Percentiles rank a stretch among this genome's conserved stretches.
These are phyloP conservation scores for Pascua guehoae DNA, from an alignment of 1,284 basidiomycete species.

Conservation along the genomic window DNA sequence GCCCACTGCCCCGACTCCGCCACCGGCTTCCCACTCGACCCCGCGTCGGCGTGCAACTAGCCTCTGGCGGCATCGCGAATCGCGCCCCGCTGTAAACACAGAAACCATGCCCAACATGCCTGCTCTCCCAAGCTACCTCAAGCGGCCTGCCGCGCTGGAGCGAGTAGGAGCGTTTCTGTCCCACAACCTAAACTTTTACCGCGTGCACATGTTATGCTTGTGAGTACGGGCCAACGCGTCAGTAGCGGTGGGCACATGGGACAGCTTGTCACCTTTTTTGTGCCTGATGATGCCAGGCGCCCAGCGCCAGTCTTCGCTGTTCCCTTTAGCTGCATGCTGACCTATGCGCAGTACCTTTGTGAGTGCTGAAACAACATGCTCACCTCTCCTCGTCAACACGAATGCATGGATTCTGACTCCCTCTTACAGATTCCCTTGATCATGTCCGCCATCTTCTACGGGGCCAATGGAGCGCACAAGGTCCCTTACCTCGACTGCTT, in stretches of 20 bases:
- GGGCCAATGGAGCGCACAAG: slow-evolving; percentile 37
- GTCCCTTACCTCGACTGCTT: slow-evolving; percentile 54
- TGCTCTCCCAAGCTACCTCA: not conserved
- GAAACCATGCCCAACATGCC: not conserved
- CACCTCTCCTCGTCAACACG: not conserved
- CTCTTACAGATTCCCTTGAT: slow-evolving; percentile 48
- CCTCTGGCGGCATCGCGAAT: too few species aligned
- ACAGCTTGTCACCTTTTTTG: too few species aligned
- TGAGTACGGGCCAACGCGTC: slow-evolving; percentile 6
- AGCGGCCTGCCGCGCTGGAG: not conserved
- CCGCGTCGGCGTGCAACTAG: too few species aligned
- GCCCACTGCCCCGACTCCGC: too few species aligned
- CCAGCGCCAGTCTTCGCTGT: too few species aligned
- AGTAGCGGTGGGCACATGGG: too few species aligned
- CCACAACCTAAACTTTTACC: slow-evolving; percentile 46
- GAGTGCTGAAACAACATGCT: slow-evolving; percentile 12
- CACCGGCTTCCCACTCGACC: too few species aligned
- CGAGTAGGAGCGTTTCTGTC: not conserved
- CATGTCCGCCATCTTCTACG: slow-evolving; percentile 52
- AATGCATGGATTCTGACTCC: not conserved
- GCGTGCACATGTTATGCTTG: slow-evolving; percentile 51
- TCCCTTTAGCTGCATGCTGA: not conserved
- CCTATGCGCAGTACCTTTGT: slow-evolving; percentile 38
- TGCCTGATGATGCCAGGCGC: too few species aligned
- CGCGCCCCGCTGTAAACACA: too few species aligned